phyloP scores from a whole-genome alignment of 1,284 basidiomycete genomes.

The Fomitopsis schrenkii region DNA sequence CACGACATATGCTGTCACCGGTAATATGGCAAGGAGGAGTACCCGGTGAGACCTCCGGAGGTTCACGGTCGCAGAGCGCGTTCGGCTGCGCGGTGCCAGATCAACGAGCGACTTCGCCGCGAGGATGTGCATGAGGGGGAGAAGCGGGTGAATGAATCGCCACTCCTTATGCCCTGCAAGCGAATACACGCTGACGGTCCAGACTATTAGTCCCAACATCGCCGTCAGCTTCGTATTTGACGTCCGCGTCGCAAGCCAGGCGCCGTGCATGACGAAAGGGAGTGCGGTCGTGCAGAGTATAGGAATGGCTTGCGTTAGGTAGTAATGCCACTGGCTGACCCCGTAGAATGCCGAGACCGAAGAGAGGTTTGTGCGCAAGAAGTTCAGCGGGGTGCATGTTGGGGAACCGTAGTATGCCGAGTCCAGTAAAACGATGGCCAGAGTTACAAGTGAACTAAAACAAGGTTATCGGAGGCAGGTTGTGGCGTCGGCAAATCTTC shows the following conservation, averaged over 20 bases:
- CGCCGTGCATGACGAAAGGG: constrained; percentile 68
- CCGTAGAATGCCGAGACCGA: constrained; percentile 94
- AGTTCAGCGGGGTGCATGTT: constrained; percentile 80
- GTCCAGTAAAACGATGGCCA: constrained; percentile 50
- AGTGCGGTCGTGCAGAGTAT: constrained; percentile 72
- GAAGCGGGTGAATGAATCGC: constrained; percentile 90
- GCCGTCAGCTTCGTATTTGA: constrained; percentile 30
- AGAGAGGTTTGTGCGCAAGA: constrained; percentile 78
- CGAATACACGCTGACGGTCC: constrained; percentile 76
- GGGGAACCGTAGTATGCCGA: constrained; percentile 63
- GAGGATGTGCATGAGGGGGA: constrained; percentile 84
- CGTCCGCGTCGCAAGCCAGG: constrained; percentile 34
- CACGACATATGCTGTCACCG: constrained; percentile 65
- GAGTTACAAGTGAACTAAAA: constrained; percentile 36
- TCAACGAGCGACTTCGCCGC: constrained; percentile 71
- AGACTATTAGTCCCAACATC: constrained; percentile 51
- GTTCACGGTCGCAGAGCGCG: constrained; percentile 16
- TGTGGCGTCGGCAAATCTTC: constrained; percentile 11
- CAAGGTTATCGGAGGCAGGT: neutral
- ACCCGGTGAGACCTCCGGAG: constrained; percentile 35
- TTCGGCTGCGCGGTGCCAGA: constrained; percentile 20
- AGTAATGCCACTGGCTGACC: constrained; percentile 84
- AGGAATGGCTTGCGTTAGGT: constrained; percentile 83
- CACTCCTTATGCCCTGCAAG: constrained; percentile 91
- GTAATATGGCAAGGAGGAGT: constrained; percentile 51